Base-by-base conservation (phyloP, 2,329 filamentous ascomycete genomes). In the Stagonosporopsis rhizophila region DNA sequence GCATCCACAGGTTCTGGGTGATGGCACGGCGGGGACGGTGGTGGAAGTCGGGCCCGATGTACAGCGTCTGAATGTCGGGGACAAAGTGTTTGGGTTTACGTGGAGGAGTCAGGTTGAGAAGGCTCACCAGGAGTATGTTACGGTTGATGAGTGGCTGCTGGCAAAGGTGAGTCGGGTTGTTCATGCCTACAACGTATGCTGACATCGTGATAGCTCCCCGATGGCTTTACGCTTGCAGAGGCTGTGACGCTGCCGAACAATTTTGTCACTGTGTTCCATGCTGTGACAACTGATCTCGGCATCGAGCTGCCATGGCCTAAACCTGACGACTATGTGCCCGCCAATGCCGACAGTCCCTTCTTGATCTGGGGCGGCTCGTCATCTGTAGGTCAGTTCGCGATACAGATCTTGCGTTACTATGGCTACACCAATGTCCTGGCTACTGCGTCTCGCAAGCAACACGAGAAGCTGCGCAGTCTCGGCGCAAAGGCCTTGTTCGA, bases 301-400 rank as follows among this genome's bases (percentile, higher is more conserved):
- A 70, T 89, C 19, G 78, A 79, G 28, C 77, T 85, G 0, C 84
- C 85, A 0, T 88, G 85, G 84, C 85, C 85, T 0, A 79, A 81
- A 39, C 81, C 82, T 0, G 67, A 73, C 15, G 69, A 60, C 12
- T 83, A 75, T 59, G 38, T 76, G 68, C 49, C 75, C 1, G 38
- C 53, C 8, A 23, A 64, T 39, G 75, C 75, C 0, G 69, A 72
- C 23, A 57, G 64, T 19, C 70, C 66, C 1, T 64, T 82, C 14
- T 54, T 81, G 32, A 62, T 82, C 22, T 81, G 78, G 74, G 80
- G 79, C 23, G 80, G 76, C 2, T 74, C 77, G 5, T 77, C 76
- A 0, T 77, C 75, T 0, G 77, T 80, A 14, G 80, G 80, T 0
- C 72, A 73, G n/a, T 74, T 73, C 19, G 74, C 74, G 1, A 73